Percentiles rank a stretch among this genome's conserved stretches.
Evolutionary conservation across 495 filamentous ascomycete genomes (phyloP).

Genomic region (Xylaria intraflava): DNA sequence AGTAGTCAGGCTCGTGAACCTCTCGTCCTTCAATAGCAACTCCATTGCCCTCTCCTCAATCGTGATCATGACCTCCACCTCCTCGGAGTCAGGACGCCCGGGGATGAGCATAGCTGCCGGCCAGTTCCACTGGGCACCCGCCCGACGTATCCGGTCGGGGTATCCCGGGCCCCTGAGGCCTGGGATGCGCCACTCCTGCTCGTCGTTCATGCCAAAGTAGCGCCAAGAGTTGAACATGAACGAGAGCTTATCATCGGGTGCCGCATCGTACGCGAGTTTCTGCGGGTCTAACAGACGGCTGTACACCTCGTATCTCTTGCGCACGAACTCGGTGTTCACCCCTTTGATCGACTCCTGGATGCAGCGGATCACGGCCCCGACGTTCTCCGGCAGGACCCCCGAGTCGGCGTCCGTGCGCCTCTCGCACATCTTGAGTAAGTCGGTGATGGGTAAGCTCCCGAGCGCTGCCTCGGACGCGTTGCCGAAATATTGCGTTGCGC

Average conservation of each 20-base stretch:
- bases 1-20: background rate
- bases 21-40: background rate
- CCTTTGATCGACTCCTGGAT: background rate
- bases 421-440: background rate
- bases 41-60: background rate
- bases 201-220: background rate
- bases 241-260: background rate
- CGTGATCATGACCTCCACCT: background rate
- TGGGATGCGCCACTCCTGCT: background rate
- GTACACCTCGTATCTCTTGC: background rate
- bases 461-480: background rate
- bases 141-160: background rate
- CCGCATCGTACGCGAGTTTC: background rate
- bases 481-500: background rate
- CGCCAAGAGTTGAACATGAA: conserved; percentile 2
- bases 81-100: background rate
- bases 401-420: background rate
- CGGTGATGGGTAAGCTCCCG: background rate
- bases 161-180: background rate
- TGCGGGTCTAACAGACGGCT: background rate
- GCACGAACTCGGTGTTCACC: background rate
- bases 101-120: background rate
- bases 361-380: background rate
- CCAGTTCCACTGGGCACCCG: background rate
- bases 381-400: background rate